These are phyloP conservation scores for Madurella mycetomatis DNA, from an alignment of 2,329 filamentous ascomycete species.

Conservation along the genomic window DNA sequence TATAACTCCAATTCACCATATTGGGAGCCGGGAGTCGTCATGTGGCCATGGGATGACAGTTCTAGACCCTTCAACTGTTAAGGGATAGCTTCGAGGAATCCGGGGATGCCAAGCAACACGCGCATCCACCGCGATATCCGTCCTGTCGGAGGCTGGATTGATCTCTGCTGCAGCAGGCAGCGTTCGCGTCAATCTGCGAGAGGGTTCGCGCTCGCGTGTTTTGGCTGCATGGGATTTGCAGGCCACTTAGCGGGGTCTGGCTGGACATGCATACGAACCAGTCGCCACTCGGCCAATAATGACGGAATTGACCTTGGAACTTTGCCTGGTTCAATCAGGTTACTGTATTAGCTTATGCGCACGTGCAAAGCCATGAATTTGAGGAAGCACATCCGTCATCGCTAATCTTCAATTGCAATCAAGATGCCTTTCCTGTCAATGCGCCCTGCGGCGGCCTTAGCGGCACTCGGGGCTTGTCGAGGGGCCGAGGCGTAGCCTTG, in stretches of 20 bases:
- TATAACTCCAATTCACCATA: too few relatives aligned
- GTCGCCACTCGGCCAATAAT: slow-evolving; percentile 9
- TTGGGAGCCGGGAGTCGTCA: background rate
- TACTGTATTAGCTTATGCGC: too few relatives aligned
- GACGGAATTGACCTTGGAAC: background rate
- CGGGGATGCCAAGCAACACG: slow-evolving; percentile 16
- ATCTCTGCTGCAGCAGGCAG: slow-evolving; percentile 10
- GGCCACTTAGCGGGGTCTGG: slow-evolving; percentile 16
- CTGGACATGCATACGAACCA: slow-evolving; percentile 8
- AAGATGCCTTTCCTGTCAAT: too few relatives aligned
- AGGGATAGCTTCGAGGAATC: slow-evolving; percentile 11
- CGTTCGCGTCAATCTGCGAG: slow-evolving; percentile 8
- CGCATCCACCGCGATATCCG: slow-evolving; percentile 10
- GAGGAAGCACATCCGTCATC: too few relatives aligned
- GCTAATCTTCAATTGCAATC: too few relatives aligned
- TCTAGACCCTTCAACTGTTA: slow-evolving; percentile 7
- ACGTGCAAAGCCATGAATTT: too few relatives aligned
- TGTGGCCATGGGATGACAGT: slow-evolving; percentile 8
- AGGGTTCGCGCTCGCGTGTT: slow-evolving; percentile 19
- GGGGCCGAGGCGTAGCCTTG: background rate
- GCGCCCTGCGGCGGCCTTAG: too few relatives aligned
- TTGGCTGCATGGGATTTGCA: slow-evolving; percentile 19
- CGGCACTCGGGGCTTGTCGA: too few relatives aligned
- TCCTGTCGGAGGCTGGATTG: slow-evolving; percentile 1
- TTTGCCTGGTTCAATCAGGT: background rate